Evolutionary conservation across 2,329 filamentous ascomycete genomes (phyloP).

Genomic region (Arthrinium puccinioides): DNA sequence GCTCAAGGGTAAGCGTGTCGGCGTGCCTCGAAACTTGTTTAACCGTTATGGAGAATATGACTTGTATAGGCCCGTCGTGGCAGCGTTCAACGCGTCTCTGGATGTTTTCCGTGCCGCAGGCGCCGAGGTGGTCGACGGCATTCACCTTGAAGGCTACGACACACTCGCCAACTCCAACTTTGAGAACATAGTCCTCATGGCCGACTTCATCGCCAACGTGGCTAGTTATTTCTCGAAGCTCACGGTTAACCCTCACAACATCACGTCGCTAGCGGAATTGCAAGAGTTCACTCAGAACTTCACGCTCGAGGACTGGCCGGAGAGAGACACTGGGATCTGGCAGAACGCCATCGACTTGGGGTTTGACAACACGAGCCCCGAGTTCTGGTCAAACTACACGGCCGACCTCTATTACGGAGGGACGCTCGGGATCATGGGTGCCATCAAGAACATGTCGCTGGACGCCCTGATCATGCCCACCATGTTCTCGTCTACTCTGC

Average conservation of each 20-base stretch:
- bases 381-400: conserved; percentile 52
- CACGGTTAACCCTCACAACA: conserved; percentile 47
- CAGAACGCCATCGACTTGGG: conserved; percentile 40
- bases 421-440: conserved; percentile 53
- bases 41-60: conserved; percentile 10
- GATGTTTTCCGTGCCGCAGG: conserved; percentile 45
- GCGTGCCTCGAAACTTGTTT: conserved; percentile 55
- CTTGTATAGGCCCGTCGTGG: conserved; percentile 21
- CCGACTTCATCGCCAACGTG: conserved; percentile 54
- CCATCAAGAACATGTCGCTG: conserved; percentile 46
- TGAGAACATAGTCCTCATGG: conserved; percentile 39
- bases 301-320: conserved; percentile 50
- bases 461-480: conserved; percentile 58
- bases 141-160: conserved; percentile 49
- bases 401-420: conserved; percentile 45
- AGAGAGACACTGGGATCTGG: conserved; percentile 51
- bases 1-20: conserved; percentile 52
- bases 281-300: conserved; percentile 47
- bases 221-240: conserved; percentile 49
- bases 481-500: conserved; percentile 35
- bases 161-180: conserved; percentile 23
- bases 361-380: conserved; percentile 47
- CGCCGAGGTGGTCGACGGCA: conserved; percentile 51
- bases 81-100: conserved; percentile 50
- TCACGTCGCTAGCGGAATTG: conserved; percentile 44